These are phyloP conservation scores for Verticillium nubilum DNA, from an alignment of 2,329 filamentous ascomycete species.

Conservation along the genomic window DNA sequence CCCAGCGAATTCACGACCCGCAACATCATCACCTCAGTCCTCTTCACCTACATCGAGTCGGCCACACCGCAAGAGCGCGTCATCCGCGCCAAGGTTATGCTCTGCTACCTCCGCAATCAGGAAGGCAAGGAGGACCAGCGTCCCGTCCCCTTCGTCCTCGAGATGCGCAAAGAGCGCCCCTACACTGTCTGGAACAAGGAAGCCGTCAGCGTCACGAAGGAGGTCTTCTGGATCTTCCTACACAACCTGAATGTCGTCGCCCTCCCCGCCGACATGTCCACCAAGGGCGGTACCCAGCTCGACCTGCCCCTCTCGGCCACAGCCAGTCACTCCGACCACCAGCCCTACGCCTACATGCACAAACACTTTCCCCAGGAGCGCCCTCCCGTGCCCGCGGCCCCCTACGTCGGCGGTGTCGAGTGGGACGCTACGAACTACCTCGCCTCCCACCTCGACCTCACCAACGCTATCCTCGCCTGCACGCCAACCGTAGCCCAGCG, in stretches of 20 bases:
- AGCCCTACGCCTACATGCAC: conserved; percentile 56
- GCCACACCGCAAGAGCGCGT: conserved; percentile 57
- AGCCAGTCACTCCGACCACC: conserved; percentile 27
- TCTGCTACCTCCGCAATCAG: conserved; percentile 76
- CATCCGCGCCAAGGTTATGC: conserved; percentile 64
- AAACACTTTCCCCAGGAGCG: conserved; percentile 79
- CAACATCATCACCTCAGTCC: conserved; percentile 79
- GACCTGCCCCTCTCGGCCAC: conserved; percentile 5
- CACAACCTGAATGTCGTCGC: conserved; percentile 88
- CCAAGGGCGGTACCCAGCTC: conserved; percentile 15
- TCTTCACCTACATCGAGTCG: conserved; percentile 82
- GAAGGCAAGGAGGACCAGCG: conserved; percentile 68
- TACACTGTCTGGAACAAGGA: conserved; percentile 96
- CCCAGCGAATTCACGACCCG: conserved; percentile 95
- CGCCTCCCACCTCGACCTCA: conserved; percentile 82
- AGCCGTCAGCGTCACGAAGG: conserved; percentile 86
- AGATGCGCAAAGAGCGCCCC: conserved; percentile 81
- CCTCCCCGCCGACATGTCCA: conserved; percentile 43
- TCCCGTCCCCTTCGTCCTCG: conserved; percentile 79
- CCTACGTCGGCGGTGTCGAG: conserved; percentile 94
- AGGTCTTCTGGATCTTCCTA: conserved; percentile 99
- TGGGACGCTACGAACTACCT: conserved; percentile 99
- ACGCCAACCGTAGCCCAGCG: conserved; percentile 65
- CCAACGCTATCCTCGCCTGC: conserved; percentile 86
- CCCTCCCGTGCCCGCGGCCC: conserved; percentile 86